Evolutionary conservation across 352 stramenopile species (phyloP).

Genomic region (Globisporangium iwayamae): DNA sequence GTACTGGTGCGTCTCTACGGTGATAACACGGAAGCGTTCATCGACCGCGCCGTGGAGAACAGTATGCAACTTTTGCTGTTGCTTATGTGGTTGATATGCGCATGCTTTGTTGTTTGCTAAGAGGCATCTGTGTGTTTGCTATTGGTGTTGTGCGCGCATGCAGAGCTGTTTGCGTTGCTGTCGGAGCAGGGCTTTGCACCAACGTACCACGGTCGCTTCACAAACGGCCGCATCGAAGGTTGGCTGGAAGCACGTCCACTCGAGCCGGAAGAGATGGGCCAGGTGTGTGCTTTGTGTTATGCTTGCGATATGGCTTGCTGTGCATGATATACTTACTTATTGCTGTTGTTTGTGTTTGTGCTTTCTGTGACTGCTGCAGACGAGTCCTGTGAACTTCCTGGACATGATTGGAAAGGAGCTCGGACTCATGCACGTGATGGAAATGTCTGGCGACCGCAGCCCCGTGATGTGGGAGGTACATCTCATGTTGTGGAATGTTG

Average conservation of each 20-base stretch:
- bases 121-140: not conserved
- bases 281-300: slow-evolving; percentile 19
- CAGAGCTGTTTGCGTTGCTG: slow-evolving; percentile 83
- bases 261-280: slow-evolving; percentile 86
- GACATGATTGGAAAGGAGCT: slow-evolving; percentile 86
- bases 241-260: slow-evolving; percentile 83
- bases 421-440: slow-evolving; percentile 84
- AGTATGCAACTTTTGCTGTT: slow-evolving; percentile 31
- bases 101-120: slow-evolving; percentile 10
- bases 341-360: not conserved
- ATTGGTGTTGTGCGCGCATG: slow-evolving; percentile 3
- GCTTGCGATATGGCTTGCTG: not conserved
- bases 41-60: slow-evolving; percentile 91
- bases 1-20: slow-evolving; percentile 91
- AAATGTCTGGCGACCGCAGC: slow-evolving; percentile 56
- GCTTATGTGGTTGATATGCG: not conserved
- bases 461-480: slow-evolving; percentile 66
- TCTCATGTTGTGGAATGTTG: not conserved
- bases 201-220: slow-evolving; percentile 88
- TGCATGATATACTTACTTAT: slow-evolving; percentile 1
- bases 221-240: slow-evolving; percentile 91
- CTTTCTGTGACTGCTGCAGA: slow-evolving; percentile 16
- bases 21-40: slow-evolving; percentile 91
- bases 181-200: slow-evolving; percentile 83
- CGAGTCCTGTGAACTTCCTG: slow-evolving; percentile 74